Evolutionary conservation across 1,284 basidiomycete genomes (phyloP).

Genomic region (Cutaneotrichosporon sp.): DNA sequence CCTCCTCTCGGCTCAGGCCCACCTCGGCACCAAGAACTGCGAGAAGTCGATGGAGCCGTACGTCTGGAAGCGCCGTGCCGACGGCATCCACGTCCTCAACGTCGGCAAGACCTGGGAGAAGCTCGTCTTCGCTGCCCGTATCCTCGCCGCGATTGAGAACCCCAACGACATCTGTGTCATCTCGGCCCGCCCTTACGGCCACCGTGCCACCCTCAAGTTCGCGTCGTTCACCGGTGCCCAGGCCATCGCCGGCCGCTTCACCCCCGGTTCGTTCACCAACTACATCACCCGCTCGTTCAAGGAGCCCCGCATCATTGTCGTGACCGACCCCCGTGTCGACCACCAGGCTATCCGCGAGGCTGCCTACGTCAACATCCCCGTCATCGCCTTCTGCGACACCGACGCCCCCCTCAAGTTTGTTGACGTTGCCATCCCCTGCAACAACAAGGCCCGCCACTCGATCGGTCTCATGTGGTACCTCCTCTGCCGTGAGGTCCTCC

Average conservation of each 20-base stretch:
- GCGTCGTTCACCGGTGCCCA: constrained; percentile 96
- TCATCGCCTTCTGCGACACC: constrained; percentile 92
- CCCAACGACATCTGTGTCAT: constrained; percentile 97
- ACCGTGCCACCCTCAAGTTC: constrained; percentile 98
- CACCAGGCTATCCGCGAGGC: constrained; percentile 99
- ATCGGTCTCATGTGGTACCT: constrained; percentile 99
- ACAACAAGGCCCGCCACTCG: constrained; percentile 97
- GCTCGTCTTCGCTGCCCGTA: constrained; percentile 87
- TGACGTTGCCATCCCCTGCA: constrained; percentile 96
- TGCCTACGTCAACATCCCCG: constrained; percentile 99
- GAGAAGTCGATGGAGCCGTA: constrained; percentile 98
- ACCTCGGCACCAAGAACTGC: constrained; percentile 97
- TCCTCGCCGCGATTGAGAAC: constrained; percentile 94
- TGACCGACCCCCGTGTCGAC: constrained; percentile 98
- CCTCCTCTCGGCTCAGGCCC: constrained; percentile 89
- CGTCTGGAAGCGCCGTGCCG: constrained; percentile 92
- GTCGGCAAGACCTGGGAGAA: constrained; percentile 99
- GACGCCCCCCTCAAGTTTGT: constrained; percentile 96
- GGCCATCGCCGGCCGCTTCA: constrained; percentile 98
- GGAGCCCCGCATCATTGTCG: constrained; percentile 95
- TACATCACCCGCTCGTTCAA: constrained; percentile 99
- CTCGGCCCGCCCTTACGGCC: constrained; percentile 95
- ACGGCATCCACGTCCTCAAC: constrained; percentile 96
- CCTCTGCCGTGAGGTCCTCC: constrained; percentile 94
- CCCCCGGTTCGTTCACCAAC: constrained; percentile 98